Conservation (phyloP, 2,329 filamentous ascomycete genomes). For the Pseudocercospora macadamiae region DNA sequence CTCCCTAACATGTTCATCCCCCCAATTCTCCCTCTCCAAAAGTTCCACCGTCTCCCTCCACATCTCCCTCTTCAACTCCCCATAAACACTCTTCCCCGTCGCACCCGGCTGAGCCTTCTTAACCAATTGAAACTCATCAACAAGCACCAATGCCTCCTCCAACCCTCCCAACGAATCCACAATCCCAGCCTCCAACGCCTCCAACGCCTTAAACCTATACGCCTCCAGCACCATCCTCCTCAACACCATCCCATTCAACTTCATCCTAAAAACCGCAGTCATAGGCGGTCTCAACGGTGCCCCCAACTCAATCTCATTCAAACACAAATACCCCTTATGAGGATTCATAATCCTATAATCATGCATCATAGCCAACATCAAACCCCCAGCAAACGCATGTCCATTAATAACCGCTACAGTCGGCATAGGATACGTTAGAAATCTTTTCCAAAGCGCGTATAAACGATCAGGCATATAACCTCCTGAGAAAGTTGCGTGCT, state of each 20-base stretch:
- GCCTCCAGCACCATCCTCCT: constrained; percentile 74
- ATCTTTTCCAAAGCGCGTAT: constrained; percentile 66
- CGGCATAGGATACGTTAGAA: constrained; percentile 77
- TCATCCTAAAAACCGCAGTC: constrained; percentile 73
- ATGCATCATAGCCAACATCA: constrained; percentile 80
- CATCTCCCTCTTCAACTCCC: constrained; percentile 74
- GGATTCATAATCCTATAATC: constrained; percentile 80
- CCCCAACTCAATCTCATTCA: constrained; percentile 82
- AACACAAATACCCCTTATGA: constrained; percentile 70
- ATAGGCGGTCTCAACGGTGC: constrained; percentile 75
- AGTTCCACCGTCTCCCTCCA: constrained; percentile 66
- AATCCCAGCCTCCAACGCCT: constrained; percentile 67
- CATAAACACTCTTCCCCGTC: constrained; percentile 66
- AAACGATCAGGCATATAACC: constrained; percentile 63
- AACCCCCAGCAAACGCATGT: constrained; percentile 79
- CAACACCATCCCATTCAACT: constrained; percentile 60
- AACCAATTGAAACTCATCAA: constrained; percentile 62
- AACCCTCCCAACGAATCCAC: constrained; percentile 70
- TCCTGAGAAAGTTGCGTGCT: constrained; percentile 62
- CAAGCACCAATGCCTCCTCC: constrained; percentile 63
- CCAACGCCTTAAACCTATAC: constrained; percentile 63
- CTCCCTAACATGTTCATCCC: constrained; percentile 47
- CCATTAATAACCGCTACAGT: constrained; percentile 79
- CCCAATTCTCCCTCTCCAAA: constrained; percentile 57
- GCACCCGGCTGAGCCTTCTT: constrained; percentile 54